Evolutionary conservation across 768 basidiomycete genomes (phyloP), one percentile per base, ranked within the genome.

Genomic region (Gautieria morchelliformis): DNA sequence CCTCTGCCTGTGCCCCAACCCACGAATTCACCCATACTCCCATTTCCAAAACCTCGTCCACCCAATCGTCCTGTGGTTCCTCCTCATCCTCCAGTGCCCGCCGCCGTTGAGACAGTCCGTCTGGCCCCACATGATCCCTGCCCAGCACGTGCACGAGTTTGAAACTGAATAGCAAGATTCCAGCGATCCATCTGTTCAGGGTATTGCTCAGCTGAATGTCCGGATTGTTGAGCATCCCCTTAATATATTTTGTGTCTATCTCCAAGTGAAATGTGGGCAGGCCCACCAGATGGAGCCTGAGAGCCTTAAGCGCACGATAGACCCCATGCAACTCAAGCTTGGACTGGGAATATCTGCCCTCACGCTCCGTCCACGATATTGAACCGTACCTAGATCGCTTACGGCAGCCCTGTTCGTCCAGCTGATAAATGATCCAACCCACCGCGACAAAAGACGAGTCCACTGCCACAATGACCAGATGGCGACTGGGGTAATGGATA

Each of bases 311-410:
- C 0, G 70, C 68, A 0, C 70, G 50, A 50, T 63, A 71, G 0
- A 76, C 47, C 0, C 76, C 70, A 51, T 72, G 76, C 0, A 75
- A 63, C 57, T 78, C 74, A 0, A 68, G 33, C 46, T 79, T 78
- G 0, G 72, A 63, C 58, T 74, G 72, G 0, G 70, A 70, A 53
- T 74, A 76, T 4, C 64, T 56, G 0, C 64, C 57, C 59, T 74
- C 69, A 0, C 54, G 53, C 0, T 57, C 57, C 17, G 58, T 69
- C 61, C 66, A 73, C 0, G 71, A 71, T 52, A 69, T 66, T 0
- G 70, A 73, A 0, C 72, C 70, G 59, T 62, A 74, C 0, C 67
- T 32, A 0, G 69, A 64, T 0, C 66, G 70, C 17, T 59, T 52
- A 9, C 53, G 11, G 4, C 60, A 30, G 4, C 48, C 49, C 4